Evolutionary conservation across 768 basidiomycete genomes (phyloP), one percentile per base, ranked within the genome.

Genomic region (Royoungia palumana): DNA sequence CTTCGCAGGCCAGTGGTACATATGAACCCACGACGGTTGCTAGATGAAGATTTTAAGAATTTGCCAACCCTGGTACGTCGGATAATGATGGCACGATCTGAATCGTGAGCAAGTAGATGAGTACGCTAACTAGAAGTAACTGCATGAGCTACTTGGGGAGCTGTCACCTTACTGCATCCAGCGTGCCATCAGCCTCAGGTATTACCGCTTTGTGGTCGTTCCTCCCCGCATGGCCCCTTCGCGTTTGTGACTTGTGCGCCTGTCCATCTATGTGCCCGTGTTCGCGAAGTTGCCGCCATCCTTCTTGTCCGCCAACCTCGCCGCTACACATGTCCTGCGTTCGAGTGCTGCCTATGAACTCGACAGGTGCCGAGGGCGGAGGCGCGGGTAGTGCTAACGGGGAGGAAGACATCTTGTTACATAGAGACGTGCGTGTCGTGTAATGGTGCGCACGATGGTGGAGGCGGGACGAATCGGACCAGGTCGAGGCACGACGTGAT

Each of bases 161-260:
- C 44, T 30, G 59, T 77, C 77, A 78, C 44, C 67, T 60, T 34
- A 59, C 38, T 41, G 74, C 75, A 20, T 69, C 74, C 35, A 69
- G 70, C 28, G 66, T 70, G 7, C 59, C 55, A 58, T n/a, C n/a
- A 77, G 71, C 75, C 9, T 75, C 74, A 7, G 85, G 84, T 1
- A 83, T 86, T 40, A 87, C 68, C 9, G 81, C 79, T 64, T 88
- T 83, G 34, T 79, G 73, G 40, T 71, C 72, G n/a, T 83, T 83
- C 6, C 81, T 78, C 47, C 84, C 83, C n/a, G 80, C 82, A 44
- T 74, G 67, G n/a, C 78, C 14, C 69, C 65, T 24, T 69, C 70
- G 13, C 25, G 9, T 5, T 46, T 54, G 36, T 64, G 27, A 28
- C 11, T 28, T 2, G 27, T 6, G 11, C 11, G 27, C 27, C 27